A percentile compares a stretch with the other conserved stretches of the same genome.
Evolutionary conservation across 495 filamentous ascomycete genomes (phyloP).

Genomic region (Neurospora hispaniola): DNA sequence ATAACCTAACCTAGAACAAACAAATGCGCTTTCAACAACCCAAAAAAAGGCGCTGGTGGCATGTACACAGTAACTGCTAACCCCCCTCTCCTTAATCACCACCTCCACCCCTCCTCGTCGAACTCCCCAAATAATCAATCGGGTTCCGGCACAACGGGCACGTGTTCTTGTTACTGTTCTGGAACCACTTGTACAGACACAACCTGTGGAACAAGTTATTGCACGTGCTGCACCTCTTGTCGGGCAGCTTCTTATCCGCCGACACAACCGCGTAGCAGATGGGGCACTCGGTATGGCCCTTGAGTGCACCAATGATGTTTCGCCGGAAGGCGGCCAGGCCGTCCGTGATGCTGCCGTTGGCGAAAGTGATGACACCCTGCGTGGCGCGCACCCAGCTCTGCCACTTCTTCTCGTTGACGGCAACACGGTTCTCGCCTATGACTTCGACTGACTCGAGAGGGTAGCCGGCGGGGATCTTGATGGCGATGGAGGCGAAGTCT

Average conservation of each 20-base stretch:
- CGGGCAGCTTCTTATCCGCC: slow-evolving; percentile 75
- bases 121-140: slow-evolving; percentile 51
- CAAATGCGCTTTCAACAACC: background rate
- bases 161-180: slow-evolving; percentile 76
- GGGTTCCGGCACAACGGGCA: slow-evolving; percentile 85
- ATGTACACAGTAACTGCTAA: background rate
- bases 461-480: slow-evolving; percentile 69
- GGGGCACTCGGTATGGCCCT: slow-evolving; percentile 89
- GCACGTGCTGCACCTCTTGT: slow-evolving; percentile 85
- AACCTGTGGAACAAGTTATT: slow-evolving; percentile 85
- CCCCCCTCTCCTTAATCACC: background rate
- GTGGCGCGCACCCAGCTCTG: slow-evolving; percentile 71
- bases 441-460: slow-evolving; percentile 73
- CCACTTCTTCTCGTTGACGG: slow-evolving; percentile 84
- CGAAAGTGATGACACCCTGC: slow-evolving; percentile 88
- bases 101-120: slow-evolving; percentile 10
- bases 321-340: slow-evolving; percentile 71
- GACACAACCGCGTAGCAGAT: slow-evolving; percentile 95
- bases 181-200: slow-evolving; percentile 94
- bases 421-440: slow-evolving; percentile 66
- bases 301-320: slow-evolving; percentile 76
- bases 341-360: slow-evolving; percentile 75
- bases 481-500: slow-evolving; percentile 62
- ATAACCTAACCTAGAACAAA: background rate
- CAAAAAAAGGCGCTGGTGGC: background rate